These are phyloP conservation scores for Phycomyces nitens DNA, from an alignment of 192 early-diverging fungal genomes.

Conservation along the genomic window DNA sequence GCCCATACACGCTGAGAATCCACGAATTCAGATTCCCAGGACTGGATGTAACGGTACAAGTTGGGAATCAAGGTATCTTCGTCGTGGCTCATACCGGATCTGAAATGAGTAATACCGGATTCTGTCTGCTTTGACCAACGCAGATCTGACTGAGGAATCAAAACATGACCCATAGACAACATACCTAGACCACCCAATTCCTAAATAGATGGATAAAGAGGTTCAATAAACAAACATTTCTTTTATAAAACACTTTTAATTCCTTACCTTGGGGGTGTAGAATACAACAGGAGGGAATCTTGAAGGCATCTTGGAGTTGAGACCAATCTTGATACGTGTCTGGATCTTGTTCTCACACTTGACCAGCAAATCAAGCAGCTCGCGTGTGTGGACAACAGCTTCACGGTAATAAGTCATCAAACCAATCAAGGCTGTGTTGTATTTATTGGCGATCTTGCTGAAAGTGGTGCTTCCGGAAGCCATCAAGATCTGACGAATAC, in stretches of 20 bases:
- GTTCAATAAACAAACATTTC: not conserved
- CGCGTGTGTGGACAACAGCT: constrained; percentile 95
- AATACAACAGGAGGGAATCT: constrained; percentile 95
- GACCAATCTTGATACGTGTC: constrained; percentile 97
- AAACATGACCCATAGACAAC: constrained; percentile 98
- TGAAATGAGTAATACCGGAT: constrained; percentile 95
- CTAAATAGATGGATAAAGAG: constrained; percentile 53
- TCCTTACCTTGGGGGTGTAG: constrained; percentile 5
- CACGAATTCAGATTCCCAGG: constrained; percentile 98
- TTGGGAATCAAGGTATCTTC: constrained; percentile 97
- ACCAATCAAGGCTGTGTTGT: constrained; percentile 86
- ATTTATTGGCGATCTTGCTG: constrained; percentile 98
- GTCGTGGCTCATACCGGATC: constrained; percentile 96
- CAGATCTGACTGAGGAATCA: constrained; percentile 96
- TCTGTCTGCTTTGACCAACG: constrained; percentile 97
- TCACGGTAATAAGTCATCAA: constrained; percentile 99
- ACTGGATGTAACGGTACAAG: constrained; percentile 95
- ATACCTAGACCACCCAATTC: constrained; percentile 97
- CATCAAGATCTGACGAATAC: constrained; percentile 97
- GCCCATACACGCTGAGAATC: constrained; percentile 99
- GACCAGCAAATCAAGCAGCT: constrained; percentile 93
- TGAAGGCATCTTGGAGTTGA: constrained; percentile 98
- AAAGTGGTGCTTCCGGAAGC: constrained; percentile 95
- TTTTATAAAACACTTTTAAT: no score
- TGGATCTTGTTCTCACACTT: constrained; percentile 99